phyloP scores from a whole-genome alignment of 139 green algal species.

The Pseudopediastrum boryanum region DNA sequence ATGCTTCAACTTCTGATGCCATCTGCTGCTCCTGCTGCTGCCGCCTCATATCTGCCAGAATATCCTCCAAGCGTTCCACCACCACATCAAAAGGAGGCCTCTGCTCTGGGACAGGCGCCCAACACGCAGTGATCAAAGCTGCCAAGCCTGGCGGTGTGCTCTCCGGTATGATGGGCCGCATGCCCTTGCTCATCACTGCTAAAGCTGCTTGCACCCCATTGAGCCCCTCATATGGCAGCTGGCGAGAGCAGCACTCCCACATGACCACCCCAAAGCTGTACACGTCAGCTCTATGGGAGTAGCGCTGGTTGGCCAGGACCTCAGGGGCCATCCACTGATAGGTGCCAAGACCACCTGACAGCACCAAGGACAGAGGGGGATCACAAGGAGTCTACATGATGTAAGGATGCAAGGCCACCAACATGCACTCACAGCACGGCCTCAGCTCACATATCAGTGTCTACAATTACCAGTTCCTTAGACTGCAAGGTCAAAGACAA shows the following conservation, averaged over 20 bases:
- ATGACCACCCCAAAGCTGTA: constrained; percentile 69
- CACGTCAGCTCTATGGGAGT: constrained; percentile 74
- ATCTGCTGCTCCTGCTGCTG: constrained; percentile 26
- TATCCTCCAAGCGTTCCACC: constrained; percentile 25
- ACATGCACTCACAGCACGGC: too few relatives aligned
- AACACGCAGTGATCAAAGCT: constrained; percentile 62
- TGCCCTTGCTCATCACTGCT: constrained; percentile 34
- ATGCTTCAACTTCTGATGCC: too few relatives aligned
- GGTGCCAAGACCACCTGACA: constrained; percentile 62
- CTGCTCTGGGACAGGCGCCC: constrained; percentile 62
- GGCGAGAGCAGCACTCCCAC: constrained; percentile 66
- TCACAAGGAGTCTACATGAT: too few relatives aligned
- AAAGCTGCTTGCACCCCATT: constrained; percentile 59
- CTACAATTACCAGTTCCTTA: too few relatives aligned
- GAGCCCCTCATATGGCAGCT: constrained; percentile 60
- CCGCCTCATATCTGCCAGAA: constrained; percentile 17
- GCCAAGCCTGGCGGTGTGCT: constrained; percentile 50
- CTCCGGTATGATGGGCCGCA: constrained; percentile 60
- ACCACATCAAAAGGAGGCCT: constrained; percentile 59
- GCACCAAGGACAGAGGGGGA: not conserved
- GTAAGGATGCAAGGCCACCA: too few relatives aligned
- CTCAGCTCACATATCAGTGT: too few relatives aligned
- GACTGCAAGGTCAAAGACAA: too few relatives aligned
- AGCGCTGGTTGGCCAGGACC: constrained; percentile 68
- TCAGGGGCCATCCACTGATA: constrained; percentile 72